phyloP scores from a whole-genome alignment of 2,329 filamentous ascomycete genomes.

The Fonsecaea monophora region DNA sequence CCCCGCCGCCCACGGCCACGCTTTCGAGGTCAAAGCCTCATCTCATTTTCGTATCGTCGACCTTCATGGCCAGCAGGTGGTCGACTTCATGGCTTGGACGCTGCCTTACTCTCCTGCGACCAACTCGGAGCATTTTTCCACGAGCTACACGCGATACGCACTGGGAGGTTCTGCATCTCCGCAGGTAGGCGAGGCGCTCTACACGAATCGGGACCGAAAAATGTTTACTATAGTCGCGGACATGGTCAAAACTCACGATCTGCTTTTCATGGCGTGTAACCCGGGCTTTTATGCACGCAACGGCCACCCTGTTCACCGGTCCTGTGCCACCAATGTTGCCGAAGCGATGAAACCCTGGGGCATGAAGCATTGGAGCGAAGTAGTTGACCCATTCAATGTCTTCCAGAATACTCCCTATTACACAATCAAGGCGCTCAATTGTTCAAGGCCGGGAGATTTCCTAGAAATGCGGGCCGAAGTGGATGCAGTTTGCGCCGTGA shows the following conservation, averaged over 20 bases:
- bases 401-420: constrained; percentile 53
- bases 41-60: constrained; percentile 50
- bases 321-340: constrained; percentile 48
- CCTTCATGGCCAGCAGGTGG: constrained; percentile 49
- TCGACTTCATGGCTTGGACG: constrained; percentile 51
- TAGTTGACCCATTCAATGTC: constrained; percentile 50
- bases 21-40: constrained; percentile 47
- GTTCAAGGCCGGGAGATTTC: constrained; percentile 48
- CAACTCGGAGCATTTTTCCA: constrained; percentile 46
- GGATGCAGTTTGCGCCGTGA: constrained; percentile 47
- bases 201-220: constrained; percentile 47
- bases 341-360: constrained; percentile 48
- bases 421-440: constrained; percentile 47
- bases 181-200: constrained; percentile 47
- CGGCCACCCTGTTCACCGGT: constrained; percentile 46
- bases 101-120: constrained; percentile 30
- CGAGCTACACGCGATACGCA: constrained; percentile 50
- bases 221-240: constrained; percentile 48
- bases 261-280: constrained; percentile 52
- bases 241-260: constrained; percentile 50
- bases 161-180: constrained; percentile 45
- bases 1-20: constrained; percentile 39
- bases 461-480: constrained; percentile 49
- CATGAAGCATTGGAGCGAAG: constrained; percentile 45
- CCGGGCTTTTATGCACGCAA: constrained; percentile 47